phyloP scores from a whole-genome alignment of 108 stramenopile species.

The Skeletonema potamos region DNA sequence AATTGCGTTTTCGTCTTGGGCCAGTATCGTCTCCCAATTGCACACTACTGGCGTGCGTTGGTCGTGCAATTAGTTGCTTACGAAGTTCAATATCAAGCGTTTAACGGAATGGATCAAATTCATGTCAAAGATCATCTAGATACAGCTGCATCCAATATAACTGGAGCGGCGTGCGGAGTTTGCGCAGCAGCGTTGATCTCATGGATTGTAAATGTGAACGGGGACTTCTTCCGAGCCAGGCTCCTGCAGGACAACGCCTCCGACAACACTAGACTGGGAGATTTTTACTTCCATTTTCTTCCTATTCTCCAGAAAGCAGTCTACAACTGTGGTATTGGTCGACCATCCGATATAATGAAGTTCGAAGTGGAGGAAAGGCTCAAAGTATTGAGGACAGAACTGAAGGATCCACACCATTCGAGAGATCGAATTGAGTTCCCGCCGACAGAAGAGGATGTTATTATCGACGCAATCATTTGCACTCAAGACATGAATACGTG shows the following conservation, averaged over 20 bases:
- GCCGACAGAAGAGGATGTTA: slow-evolving; percentile 28
- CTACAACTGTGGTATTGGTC: slow-evolving; percentile 26
- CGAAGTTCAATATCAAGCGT: slow-evolving; percentile 46
- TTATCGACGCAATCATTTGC: slow-evolving; percentile 36
- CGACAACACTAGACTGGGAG: slow-evolving; percentile 3
- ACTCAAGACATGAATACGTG: slow-evolving; percentile 42
- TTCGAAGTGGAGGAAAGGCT: slow-evolving; percentile 27
- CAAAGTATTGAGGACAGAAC: background rate
- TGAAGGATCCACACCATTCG: slow-evolving; percentile 28
- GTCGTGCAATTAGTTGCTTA: slow-evolving; percentile 52
- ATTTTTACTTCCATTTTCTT: slow-evolving; percentile 5
- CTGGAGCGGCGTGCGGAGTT: slow-evolving; percentile 40
- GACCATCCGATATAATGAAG: slow-evolving; percentile 7
- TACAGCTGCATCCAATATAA: slow-evolving; percentile 32
- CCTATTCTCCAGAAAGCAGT: background rate
- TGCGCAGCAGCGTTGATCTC: slow-evolving; percentile 19
- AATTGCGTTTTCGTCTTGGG: slow-evolving; percentile 41
- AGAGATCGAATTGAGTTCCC: slow-evolving; percentile 16
- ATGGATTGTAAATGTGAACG: slow-evolving; percentile 10
- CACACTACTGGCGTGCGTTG: slow-evolving; percentile 47
- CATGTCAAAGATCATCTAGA: slow-evolving; percentile 37
- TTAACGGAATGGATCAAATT: background rate
- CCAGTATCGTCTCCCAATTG: slow-evolving; percentile 57
- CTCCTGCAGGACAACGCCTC: slow-evolving; percentile 5
- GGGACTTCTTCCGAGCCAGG: slow-evolving; percentile 25